These are phyloP conservation scores for Xylaria palmicola DNA, from an alignment of 495 filamentous ascomycete genomes.

Conservation along the genomic window DNA sequence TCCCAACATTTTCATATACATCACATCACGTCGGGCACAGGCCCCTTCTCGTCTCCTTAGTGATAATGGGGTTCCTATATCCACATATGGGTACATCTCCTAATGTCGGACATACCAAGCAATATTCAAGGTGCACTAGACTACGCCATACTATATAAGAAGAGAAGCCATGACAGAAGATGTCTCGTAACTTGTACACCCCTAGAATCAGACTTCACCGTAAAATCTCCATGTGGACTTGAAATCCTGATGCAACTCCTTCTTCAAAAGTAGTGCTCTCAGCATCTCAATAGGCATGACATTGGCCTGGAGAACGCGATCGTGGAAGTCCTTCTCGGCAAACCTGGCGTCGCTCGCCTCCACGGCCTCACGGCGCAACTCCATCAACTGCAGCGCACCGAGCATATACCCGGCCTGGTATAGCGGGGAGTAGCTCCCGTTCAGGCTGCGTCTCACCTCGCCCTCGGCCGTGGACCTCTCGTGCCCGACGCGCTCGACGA, in stretches of 20 bases:
- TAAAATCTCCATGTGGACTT: slow-evolving; percentile 35
- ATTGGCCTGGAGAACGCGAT: slow-evolving; percentile 42
- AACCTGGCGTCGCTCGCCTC: slow-evolving; percentile 26
- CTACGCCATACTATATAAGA: too few relatives aligned
- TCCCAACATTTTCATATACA: too few relatives aligned
- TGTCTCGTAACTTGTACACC: too few relatives aligned
- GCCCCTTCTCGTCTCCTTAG: too few relatives aligned
- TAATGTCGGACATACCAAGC: too few relatives aligned
- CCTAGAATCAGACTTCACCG: slow-evolving; percentile 12
- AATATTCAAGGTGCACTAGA: too few relatives aligned
- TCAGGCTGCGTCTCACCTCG: slow-evolving; percentile 50
- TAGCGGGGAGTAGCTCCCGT: slow-evolving; percentile 47
- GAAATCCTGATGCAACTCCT: slow-evolving; percentile 32
- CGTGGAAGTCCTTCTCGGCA: slow-evolving; percentile 51
- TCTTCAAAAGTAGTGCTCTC: slow-evolving; percentile 41
- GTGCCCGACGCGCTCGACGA: slow-evolving; percentile 47
- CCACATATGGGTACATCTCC: too few relatives aligned
- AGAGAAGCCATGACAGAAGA: too few relatives aligned
- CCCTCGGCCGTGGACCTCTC: slow-evolving; percentile 56
- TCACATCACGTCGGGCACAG: too few relatives aligned
- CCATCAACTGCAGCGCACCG: slow-evolving; percentile 48
- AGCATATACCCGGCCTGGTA: slow-evolving; percentile 57
- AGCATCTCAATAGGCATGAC: slow-evolving; percentile 55
- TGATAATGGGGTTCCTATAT: too few relatives aligned
- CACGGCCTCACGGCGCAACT: slow-evolving; percentile 39